phyloP scores from a whole-genome alignment of 208 protist genomes.

The Acanthamoeba triangularis region DNA sequence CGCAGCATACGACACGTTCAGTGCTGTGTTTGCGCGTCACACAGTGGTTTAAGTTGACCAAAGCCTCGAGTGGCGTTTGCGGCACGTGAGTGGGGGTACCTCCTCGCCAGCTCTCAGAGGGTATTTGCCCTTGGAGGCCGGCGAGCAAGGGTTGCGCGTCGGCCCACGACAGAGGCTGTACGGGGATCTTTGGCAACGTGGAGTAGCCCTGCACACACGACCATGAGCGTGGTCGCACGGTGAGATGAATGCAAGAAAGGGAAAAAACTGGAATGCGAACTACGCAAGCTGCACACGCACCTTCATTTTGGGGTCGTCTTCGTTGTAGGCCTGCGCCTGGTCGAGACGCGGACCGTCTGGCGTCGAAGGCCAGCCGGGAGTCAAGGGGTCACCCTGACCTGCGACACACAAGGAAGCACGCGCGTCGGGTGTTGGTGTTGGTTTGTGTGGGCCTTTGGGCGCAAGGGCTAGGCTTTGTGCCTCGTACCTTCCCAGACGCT shows the following conservation, averaged over 20 bases:
- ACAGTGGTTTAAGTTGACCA: no score
- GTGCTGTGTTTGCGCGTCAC: not conserved
- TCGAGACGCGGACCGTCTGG: conserved; percentile 16
- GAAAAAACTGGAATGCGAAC: no score
- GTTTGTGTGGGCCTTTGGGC: not conserved
- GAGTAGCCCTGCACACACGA: conserved; percentile 19
- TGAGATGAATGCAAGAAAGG: no score
- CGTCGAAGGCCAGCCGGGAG: conserved; percentile 67
- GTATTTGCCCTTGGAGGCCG: not conserved
- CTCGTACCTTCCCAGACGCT: conserved; percentile 54
- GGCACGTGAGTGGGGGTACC: not conserved
- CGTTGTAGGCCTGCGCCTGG: conserved; percentile 27
- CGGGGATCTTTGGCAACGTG: conserved; percentile 55
- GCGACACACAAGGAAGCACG: not conserved
- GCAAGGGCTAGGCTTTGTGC: not conserved
- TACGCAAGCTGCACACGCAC: not conserved
- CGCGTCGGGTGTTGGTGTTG: not conserved
- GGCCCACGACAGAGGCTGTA: conserved; percentile 69
- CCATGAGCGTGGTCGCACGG: not conserved
- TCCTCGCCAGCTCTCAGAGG: not conserved
- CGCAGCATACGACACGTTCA: conserved; percentile 36
- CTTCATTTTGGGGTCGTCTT: conserved; percentile 13
- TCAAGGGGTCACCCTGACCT: conserved; percentile 49
- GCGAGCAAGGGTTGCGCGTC: conserved; percentile 49
- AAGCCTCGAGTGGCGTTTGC: not conserved